Base-by-base conservation (phyloP, 164 flowering plant genomes). In the Piper betle region DNA sequence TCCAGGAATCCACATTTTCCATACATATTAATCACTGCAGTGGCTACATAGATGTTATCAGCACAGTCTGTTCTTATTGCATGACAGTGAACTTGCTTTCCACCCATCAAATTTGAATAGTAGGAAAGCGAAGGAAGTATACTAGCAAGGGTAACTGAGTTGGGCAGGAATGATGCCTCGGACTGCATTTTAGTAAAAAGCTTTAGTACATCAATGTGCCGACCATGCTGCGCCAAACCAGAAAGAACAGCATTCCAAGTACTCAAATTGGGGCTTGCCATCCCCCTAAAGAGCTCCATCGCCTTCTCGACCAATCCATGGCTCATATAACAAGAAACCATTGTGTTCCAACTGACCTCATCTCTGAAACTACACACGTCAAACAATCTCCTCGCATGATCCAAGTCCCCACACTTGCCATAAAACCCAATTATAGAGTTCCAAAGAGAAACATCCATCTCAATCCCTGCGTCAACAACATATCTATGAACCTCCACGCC, bases 331-430 rank as follows among this genome's bases (percentile, higher is more conserved):
- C 88, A 92, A 25, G 84, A 80, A 67, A 91, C 73, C 65, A 88
- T 62, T 0, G 84, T 59, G 5, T 82, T 74, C 67, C 81, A 91
- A 20, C 78, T 80, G 54, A 88, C 69, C 62, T 77, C 89, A 75
- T 91, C 94, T 70, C 63, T 85, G 61, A 77, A 82, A 33, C 61
- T 59, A 90, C 83, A 82, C 71, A 63, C 81, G 2, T 79, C 81
- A 64, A 86, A 84, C 54, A 88, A 66, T 38, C 75, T 78, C 61
- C 80, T 75, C 33, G 92, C 94, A 74, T 79, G 82, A 62, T 81
- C 91, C 80, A 88, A 78, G 68, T 80, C 78, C 39, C 90, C 95
- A 71, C 96, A 86, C 73, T 84, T 86, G 0, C 92, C 87, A 68
- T 86, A 91, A 42, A 86, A 52, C 10, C 80, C 81, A 57, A 91